phyloP scores from a whole-genome alignment of 2,329 filamentous ascomycete genomes.

The Xylariaceae sp. region DNA sequence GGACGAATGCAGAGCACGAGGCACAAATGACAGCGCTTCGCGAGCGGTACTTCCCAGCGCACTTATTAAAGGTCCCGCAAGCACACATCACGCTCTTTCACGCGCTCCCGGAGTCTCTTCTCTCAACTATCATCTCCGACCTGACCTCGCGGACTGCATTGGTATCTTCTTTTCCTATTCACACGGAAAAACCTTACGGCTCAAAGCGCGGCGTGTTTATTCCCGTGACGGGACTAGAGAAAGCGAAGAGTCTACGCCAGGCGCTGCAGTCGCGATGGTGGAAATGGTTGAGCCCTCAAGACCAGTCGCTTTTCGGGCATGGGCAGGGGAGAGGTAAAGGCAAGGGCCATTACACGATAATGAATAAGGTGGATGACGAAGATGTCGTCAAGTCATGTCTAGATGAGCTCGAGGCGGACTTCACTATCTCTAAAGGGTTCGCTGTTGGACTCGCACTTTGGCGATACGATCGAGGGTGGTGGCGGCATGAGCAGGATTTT shows the following conservation, averaged over 20 bases:
- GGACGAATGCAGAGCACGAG: constrained; percentile 12
- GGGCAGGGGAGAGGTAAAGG: too few species aligned
- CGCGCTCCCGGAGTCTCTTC: constrained; percentile 14
- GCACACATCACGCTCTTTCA: constrained; percentile 21
- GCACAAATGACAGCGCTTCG: constrained; percentile 14
- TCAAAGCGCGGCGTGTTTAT: constrained; percentile 13
- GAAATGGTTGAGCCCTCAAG: constrained; percentile 15
- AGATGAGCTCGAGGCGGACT: constrained; percentile 5
- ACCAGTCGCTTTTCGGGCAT: constrained; percentile 10
- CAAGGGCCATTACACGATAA: constrained; percentile 19
- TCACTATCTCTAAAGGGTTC: constrained; percentile 8
- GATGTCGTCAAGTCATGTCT: constrained; percentile 9
- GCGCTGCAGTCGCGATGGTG: constrained; percentile 10
- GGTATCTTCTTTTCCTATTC: constrained; percentile 7
- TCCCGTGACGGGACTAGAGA: constrained; percentile 7
- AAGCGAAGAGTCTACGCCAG: constrained; percentile 3
- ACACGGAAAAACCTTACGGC: constrained; percentile 6
- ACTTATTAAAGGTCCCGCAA: constrained; percentile 15
- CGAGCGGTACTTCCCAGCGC: constrained; percentile 11
- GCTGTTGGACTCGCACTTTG: constrained; percentile 14
- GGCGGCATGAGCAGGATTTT: constrained; percentile 14
- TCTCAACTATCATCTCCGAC: constrained; percentile 7
- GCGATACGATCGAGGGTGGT: constrained; percentile 19
- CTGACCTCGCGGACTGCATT: background rate
- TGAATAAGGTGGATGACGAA: constrained; percentile 16